Conservation (phyloP, 2,329 filamentous ascomycete genomes). For the Aspergillus eucalypticola region DNA sequence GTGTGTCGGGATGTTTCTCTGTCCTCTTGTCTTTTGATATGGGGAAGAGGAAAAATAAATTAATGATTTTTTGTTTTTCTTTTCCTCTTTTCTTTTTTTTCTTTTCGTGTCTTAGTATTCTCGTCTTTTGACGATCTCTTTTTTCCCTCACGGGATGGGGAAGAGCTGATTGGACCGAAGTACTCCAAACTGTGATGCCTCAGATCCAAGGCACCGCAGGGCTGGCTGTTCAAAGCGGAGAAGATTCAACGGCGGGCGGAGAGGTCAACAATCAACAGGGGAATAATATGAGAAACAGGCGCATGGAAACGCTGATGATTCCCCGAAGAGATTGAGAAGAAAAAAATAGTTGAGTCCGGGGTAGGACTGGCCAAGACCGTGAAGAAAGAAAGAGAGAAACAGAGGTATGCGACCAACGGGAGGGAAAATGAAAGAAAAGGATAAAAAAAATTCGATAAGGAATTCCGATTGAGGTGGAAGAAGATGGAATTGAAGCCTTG, state of each 20-base stretch:
- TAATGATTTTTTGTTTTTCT: too few species aligned
- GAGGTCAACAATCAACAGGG: conserved; percentile 14
- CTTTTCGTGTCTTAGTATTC: neutral
- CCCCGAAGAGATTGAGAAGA: conserved; percentile 8
- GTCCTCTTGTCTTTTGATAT: conserved; percentile 1
- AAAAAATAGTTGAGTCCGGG: neutral
- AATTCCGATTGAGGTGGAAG: neutral
- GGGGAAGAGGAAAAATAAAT: too few species aligned
- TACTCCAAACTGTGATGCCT: conserved; percentile 6
- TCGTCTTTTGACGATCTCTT: conserved; percentile 6
- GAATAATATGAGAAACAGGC: conserved; percentile 4
- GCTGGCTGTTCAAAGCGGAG: conserved; percentile 23
- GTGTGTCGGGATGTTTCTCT: conserved; percentile 8
- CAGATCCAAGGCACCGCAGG: conserved; percentile 21
- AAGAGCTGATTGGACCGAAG: neutral
- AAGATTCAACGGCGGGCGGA: conserved; percentile 26
- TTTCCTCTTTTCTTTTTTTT: conserved; percentile 4
- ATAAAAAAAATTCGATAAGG: neutral
- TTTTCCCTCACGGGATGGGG: neutral
- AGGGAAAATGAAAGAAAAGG: neutral
- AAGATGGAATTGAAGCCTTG: conserved; percentile 3
- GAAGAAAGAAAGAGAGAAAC: neutral
- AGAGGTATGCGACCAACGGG: neutral
- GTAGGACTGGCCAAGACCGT: neutral
- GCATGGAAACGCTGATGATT: conserved; percentile 6